Evolutionary conservation across 371 early-diverging fungal species (phyloP).

Genomic region (Zychaea mexicana): DNA sequence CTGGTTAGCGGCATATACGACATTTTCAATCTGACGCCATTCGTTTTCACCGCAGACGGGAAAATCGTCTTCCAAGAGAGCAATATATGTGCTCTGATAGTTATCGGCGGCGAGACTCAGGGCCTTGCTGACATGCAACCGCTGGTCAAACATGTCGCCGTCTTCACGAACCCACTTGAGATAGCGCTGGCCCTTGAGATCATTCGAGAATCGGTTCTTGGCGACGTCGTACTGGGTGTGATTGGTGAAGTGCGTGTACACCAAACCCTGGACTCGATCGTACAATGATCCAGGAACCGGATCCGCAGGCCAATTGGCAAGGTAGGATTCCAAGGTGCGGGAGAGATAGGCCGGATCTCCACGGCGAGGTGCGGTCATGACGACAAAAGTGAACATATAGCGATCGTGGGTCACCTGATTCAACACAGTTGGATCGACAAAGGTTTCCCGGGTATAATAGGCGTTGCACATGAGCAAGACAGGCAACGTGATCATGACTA

Average conservation of each 20-base stretch:
- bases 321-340: slow-evolving; percentile 56
- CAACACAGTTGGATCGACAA: slow-evolving; percentile 35
- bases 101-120: slow-evolving; percentile 39
- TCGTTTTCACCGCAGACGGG: slow-evolving; percentile 56
- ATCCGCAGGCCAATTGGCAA: slow-evolving; percentile 47
- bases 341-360: slow-evolving; percentile 55
- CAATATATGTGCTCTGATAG: slow-evolving; percentile 50
- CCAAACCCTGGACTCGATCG: slow-evolving; percentile 52
- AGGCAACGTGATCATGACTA: slow-evolving; percentile 33
- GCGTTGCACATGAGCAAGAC: slow-evolving; percentile 44
- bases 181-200: slow-evolving; percentile 53
- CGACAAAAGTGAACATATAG: slow-evolving; percentile 55
- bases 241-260: slow-evolving; percentile 64
- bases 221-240: slow-evolving; percentile 55
- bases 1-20: slow-evolving; percentile 52
- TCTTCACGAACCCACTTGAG: slow-evolving; percentile 56
- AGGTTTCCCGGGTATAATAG: slow-evolving; percentile 35
- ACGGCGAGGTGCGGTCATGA: slow-evolving; percentile 66
- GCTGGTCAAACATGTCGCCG: slow-evolving; percentile 54
- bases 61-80: slow-evolving; percentile 65
- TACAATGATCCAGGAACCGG: slow-evolving; percentile 52
- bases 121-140: slow-evolving; percentile 60
- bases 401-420: slow-evolving; percentile 41
- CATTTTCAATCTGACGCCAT: slow-evolving; percentile 61
- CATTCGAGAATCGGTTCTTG: slow-evolving; percentile 34